Evolutionary conservation across 192 early-diverging fungal species (phyloP).

Genomic region (Thamnidium elegans): DNA sequence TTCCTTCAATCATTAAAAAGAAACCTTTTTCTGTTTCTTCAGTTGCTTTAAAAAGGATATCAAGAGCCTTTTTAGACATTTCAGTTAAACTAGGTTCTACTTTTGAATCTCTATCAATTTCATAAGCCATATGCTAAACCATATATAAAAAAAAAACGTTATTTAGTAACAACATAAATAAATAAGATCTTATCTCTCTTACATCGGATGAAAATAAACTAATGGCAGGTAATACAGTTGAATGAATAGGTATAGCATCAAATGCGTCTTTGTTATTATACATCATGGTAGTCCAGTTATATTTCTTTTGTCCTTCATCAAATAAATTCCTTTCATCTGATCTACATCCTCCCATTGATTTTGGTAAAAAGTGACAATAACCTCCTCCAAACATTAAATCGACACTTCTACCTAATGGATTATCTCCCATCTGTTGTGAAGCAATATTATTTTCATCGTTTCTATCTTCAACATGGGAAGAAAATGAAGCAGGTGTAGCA

Average conservation of each 20-base stretch:
- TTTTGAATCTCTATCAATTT: conserved; percentile 74
- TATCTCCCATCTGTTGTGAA: conserved; percentile 86
- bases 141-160: conserved; percentile 1
- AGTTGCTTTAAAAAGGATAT: conserved; percentile 57
- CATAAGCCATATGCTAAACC: conserved; percentile 82
- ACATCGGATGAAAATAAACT: conserved; percentile 74
- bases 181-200: conserved; percentile 1
- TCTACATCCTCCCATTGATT: conserved; percentile 69
- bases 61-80: conserved; percentile 84
- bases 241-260: conserved; percentile 41
- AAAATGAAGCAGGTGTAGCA: conserved; percentile 80
- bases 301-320: conserved; percentile 47
- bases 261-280: conserved; percentile 56
- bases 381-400: conserved; percentile 95
- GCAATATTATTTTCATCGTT: conserved; percentile 87
- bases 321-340: conserved; percentile 70
- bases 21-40: conserved; percentile 67
- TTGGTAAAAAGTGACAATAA: conserved; percentile 82
- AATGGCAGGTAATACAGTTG: conserved; percentile 60
- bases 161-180: neutral
- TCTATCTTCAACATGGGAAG: conserved; percentile 77
- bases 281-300: conserved; percentile 63
- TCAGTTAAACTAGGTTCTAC: conserved; percentile 77
- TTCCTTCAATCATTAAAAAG: conserved; percentile 97
- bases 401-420: conserved; percentile 73